These are phyloP conservation scores for Candida suzukii DNA, from an alignment of 805 yeast genomes.

Conservation along the genomic window DNA sequence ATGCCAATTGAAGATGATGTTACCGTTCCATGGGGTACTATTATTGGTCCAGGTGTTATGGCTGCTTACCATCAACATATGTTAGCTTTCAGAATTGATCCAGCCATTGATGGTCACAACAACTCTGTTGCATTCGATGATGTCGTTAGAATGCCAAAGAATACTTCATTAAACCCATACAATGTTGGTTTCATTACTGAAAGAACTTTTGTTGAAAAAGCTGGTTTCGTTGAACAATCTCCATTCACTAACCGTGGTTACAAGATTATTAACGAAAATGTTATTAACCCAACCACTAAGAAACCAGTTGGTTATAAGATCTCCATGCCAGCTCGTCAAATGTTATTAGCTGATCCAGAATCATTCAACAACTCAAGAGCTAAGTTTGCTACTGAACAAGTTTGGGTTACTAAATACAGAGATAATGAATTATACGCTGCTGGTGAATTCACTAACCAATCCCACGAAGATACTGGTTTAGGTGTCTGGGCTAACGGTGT, in stretches of 20 bases:
- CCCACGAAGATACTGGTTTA: conserved; percentile 62
- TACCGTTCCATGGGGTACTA: conserved; percentile 66
- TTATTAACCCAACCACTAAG: conserved; percentile 60
- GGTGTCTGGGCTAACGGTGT: conserved; percentile 63
- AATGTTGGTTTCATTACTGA: conserved; percentile 64
- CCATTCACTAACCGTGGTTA: conserved; percentile 69
- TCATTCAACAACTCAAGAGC: conserved; percentile 69
- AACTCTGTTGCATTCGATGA: conserved; percentile 71
- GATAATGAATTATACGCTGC: conserved; percentile 73
- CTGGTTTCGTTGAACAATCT: conserved; percentile 66
- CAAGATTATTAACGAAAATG: conserved; percentile 69
- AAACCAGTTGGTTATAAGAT: conserved; percentile 75
- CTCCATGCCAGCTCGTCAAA: conserved; percentile 66
- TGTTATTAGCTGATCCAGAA: conserved; percentile 59
- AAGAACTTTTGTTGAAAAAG: conserved; percentile 59
- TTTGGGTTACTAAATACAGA: conserved; percentile 75
- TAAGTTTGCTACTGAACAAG: conserved; percentile 64
- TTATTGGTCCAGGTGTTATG: conserved; percentile 72
- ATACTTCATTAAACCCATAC: conserved; percentile 50
- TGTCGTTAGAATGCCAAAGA: conserved; percentile 50
- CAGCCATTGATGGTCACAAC: conserved; percentile 75
- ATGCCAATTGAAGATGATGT: conserved; percentile 71
- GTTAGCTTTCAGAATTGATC: conserved; percentile 72
- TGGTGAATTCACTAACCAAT: conserved; percentile 83
- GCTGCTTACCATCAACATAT: conserved; percentile 85